These are phyloP conservation scores for Cyberlindnera euphorbiiphila DNA, from an alignment of 805 yeast genomes.

Conservation along the genomic window DNA sequence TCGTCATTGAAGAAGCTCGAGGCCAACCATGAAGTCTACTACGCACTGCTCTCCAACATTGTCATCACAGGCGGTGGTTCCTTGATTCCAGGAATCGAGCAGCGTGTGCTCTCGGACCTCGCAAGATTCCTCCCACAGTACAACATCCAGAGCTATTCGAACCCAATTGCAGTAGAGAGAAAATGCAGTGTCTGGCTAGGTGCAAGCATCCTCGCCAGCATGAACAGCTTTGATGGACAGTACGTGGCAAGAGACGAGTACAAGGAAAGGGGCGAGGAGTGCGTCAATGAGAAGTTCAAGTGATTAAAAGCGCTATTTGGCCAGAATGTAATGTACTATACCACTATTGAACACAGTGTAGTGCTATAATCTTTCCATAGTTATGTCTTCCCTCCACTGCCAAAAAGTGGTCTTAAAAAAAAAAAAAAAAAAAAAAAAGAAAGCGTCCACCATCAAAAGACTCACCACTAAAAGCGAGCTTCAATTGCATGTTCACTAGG, in stretches of 20 bases:
- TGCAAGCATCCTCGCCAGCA: slow-evolving; percentile 68
- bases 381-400: no score
- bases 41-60: slow-evolving; percentile 53
- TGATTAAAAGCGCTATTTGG: no score
- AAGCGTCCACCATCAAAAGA: slow-evolving; percentile 1
- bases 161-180: slow-evolving; percentile 63
- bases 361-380: no score
- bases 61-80: slow-evolving; percentile 74
- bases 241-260: slow-evolving; percentile 72
- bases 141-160: slow-evolving; percentile 51
- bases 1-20: slow-evolving; percentile 40
- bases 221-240: slow-evolving; percentile 78
- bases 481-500: slow-evolving; percentile 7
- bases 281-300: slow-evolving; percentile 41
- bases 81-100: slow-evolving; percentile 65
- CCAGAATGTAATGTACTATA: no score
- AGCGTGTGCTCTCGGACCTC: slow-evolving; percentile 61
- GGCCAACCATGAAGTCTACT: slow-evolving; percentile 37
- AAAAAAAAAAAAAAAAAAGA: not conserved
- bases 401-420: no score
- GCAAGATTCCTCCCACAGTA: slow-evolving; percentile 62
- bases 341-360: no score
- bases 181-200: slow-evolving; percentile 75
- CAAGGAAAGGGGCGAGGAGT: slow-evolving; percentile 61
- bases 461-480: not conserved